phyloP scores from a whole-genome alignment of 2,329 filamentous ascomycete species.

The Alternaria triticina region DNA sequence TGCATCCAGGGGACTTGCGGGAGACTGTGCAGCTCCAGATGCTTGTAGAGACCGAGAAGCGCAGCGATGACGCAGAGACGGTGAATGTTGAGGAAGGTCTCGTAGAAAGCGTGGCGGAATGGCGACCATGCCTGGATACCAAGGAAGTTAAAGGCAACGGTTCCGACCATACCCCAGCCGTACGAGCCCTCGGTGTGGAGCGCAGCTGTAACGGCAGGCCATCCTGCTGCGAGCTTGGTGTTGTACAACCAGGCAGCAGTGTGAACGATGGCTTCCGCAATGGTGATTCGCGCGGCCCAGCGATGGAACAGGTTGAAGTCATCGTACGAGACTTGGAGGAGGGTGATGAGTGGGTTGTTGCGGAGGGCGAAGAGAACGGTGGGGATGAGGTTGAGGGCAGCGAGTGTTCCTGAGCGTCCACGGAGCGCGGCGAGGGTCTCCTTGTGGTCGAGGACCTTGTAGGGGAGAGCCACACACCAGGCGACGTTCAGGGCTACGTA shows the following conservation, averaged over 20 bases:
- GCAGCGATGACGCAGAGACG: slow-evolving; percentile 73
- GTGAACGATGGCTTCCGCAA: slow-evolving; percentile 73
- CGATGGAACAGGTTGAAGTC: slow-evolving; percentile 92
- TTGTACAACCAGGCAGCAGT: slow-evolving; percentile 76
- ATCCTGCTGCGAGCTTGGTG: slow-evolving; percentile 64
- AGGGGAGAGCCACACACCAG: slow-evolving; percentile 75
- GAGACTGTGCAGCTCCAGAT: slow-evolving; percentile 71
- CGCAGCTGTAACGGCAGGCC: slow-evolving; percentile 61
- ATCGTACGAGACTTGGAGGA: slow-evolving; percentile 90
- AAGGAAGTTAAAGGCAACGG: slow-evolving; percentile 68
- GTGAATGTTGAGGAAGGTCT: slow-evolving; percentile 90
- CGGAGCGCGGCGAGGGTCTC: slow-evolving; percentile 81
- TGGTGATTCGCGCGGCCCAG: slow-evolving; percentile 79
- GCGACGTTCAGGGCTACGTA: slow-evolving; percentile 77
- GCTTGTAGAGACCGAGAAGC: slow-evolving; percentile 77
- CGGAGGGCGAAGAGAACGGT: slow-evolving; percentile 86
- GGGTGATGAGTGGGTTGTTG: slow-evolving; percentile 87
- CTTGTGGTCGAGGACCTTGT: slow-evolving; percentile 53
- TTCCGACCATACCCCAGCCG: slow-evolving; percentile 66
- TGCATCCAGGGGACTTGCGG: slow-evolving; percentile 77
- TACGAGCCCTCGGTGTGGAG: slow-evolving; percentile 69
- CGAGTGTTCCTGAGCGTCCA: slow-evolving; percentile 82
- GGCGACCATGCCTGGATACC: slow-evolving; percentile 76
- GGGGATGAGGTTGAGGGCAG: slow-evolving; percentile 89
- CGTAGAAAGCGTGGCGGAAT: slow-evolving; percentile 92